Base-by-base conservation (phyloP, 2,329 filamentous ascomycete species). In the Curvularia spicifera region DNA sequence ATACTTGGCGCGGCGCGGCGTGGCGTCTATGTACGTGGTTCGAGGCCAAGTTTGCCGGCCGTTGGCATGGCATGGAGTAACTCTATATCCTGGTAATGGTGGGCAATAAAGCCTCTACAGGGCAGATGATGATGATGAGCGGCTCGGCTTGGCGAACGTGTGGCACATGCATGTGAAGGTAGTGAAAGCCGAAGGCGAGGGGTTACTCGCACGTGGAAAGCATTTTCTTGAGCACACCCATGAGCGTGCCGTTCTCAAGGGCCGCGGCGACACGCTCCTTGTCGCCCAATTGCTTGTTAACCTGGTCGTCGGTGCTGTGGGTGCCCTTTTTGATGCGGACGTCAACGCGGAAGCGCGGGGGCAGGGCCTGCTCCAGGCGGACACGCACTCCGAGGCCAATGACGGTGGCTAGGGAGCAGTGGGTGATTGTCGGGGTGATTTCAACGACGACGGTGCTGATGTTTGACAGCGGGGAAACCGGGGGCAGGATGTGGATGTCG, bases 241-340 rank as follows among this genome's bases (percentile, higher is more conserved):
- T 92, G 59, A 99, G 81, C 1, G 91, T 96, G 56, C 91, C 91
- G 75, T 99, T 99, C 78, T 98, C 95, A 68, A 97, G 81, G 6
- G 95, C 95, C 9, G 95, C 95, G 1, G 94, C 93, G 44, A 99
- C 95, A 60, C 95, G 84, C 80, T 99, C 95, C 82, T 98, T 99
- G 79, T 99, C 95, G 33, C 88, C 91, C 43, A 99, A 81, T 79
- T 99, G 95, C 82, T 97, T 97, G 80, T 96, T 97, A 51, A 97
- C 93, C 76, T 97, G 93, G 63, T 97, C 93, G 45, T 92, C 94
- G 60, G 96, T 96, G 65, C 88, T 91, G 76, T 98, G 95, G n/a
- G 93, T 95, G 61, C 93, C 94, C 78, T 96, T 90, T 78, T 98
- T 97, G 78, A 97, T 96, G 69, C 89, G 87, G 45, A 98, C 92